Percentiles rank a stretch among this genome's conserved stretches.
phyloP scores from a whole-genome alignment of 352 stramenopile species.

The Globisporangium lucens region DNA sequence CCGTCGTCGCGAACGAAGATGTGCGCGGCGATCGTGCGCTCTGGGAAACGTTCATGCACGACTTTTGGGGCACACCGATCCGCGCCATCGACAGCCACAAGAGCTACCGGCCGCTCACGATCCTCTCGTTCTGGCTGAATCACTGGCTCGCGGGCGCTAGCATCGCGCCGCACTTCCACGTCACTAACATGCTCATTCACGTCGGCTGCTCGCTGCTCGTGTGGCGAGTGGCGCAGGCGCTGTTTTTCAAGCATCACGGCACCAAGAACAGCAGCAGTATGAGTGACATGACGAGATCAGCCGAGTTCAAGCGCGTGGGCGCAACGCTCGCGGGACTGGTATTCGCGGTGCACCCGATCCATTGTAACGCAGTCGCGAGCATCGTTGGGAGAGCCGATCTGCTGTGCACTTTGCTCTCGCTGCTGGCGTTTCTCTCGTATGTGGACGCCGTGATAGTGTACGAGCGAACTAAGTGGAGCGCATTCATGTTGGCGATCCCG shows the following conservation, averaged over 20 bases:
- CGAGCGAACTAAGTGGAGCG: constrained; percentile 18
- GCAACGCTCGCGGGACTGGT: constrained; percentile 57
- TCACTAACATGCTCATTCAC: constrained; percentile 70
- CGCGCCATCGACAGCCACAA: constrained; percentile 56
- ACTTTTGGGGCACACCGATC: constrained; percentile 85
- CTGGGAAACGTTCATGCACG: constrained; percentile 50
- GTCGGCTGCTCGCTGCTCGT: constrained; percentile 53
- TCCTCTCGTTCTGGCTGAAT: constrained; percentile 64
- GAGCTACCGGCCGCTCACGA: constrained; percentile 78
- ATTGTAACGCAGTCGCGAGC: constrained; percentile 88
- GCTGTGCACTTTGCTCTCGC: constrained; percentile 66
- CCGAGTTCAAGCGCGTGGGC: constrained; percentile 7
- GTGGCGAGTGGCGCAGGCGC: constrained; percentile 34
- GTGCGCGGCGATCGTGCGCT: constrained; percentile 26
- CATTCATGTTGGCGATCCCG: constrained; percentile 9
- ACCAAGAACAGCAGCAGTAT: neutral
- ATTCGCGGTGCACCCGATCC: constrained; percentile 90
- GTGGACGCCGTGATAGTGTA: constrained; percentile 16
- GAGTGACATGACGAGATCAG: constrained; percentile 1
- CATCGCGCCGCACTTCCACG: constrained; percentile 48
- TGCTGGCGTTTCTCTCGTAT: constrained; percentile 68
- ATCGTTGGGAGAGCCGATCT: constrained; percentile 91
- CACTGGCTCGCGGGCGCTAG: constrained; percentile 25
- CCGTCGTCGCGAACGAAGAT: constrained; percentile 56
- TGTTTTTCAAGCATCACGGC: constrained; percentile 23